Evolutionary conservation across 2,329 filamentous ascomycete species (phyloP), one percentile per base, ranked within the genome.

Genomic region (Trichocomaceae sp.): DNA sequence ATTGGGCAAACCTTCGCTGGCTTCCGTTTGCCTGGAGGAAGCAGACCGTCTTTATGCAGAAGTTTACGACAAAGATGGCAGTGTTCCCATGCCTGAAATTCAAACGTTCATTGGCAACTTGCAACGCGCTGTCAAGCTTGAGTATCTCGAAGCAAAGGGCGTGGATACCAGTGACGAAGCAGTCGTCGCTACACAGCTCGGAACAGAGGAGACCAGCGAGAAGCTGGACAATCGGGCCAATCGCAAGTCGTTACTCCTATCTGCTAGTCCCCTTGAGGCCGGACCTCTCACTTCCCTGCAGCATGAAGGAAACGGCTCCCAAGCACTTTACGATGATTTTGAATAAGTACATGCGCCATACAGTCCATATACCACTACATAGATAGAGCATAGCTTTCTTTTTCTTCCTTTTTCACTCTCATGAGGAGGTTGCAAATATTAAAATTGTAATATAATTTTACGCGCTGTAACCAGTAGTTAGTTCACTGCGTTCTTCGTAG

Each of bases 1-100:
- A 50, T 81, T 91, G 59, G 83, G 81, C 33, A 91, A 92, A 65
- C 83, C 84, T 52, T 82, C 87, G 13, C 87, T 95, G 65, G 88
- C 90, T 0, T 87, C 89, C 61, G 80, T 82, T 56, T 89, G 88
- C 60, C 79, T 97, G 1, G 83, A 87, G 48, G 83, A 87, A 60
- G 88, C 88, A 0, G 70, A 78, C 47, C 68, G 71, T 10, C 68
- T 83, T 1, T 84, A 84, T 61, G 70, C 70, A 2, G 68, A 74
- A 47, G 68, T 72, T 12, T 57, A 75, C 0, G 67, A 74, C 22
- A 62, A 64, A 2, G 70, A 75, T 33, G 68, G 70, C 3, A 57
- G 65, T 13, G 67, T 79, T 47, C 70, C 73, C 3, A 82, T 81
- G 59, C 72, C 74, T 4, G 76, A 78, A 42, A 79, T 84, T 76